phyloP scores from a whole-genome alignment of 2,329 filamentous ascomycete genomes.

The Aureobasidium sp. region DNA sequence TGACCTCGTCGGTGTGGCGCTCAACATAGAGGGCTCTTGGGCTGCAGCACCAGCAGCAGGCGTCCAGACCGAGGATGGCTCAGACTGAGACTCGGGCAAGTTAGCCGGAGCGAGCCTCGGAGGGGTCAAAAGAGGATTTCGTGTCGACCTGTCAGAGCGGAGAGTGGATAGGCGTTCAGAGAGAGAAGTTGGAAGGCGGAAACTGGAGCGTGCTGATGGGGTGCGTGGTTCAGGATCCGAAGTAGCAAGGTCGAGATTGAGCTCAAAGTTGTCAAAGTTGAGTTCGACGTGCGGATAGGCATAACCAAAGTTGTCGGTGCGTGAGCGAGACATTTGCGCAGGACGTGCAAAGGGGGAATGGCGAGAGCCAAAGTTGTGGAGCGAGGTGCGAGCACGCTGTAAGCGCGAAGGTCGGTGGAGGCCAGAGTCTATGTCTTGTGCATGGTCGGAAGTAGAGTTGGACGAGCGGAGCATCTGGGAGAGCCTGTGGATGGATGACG shows the following conservation, averaged over 20 bases:
- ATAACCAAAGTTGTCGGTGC: slow-evolving; percentile 12
- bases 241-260: slow-evolving; percentile 31
- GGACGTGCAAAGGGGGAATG: slow-evolving; percentile 8
- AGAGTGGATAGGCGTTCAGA: slow-evolving; percentile 26
- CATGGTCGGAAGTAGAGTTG: slow-evolving; percentile 17
- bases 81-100: neutral
- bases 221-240: slow-evolving; percentile 17
- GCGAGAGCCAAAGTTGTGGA: slow-evolving; percentile 6
- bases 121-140: neutral
- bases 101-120: neutral
- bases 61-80: neutral
- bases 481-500: slow-evolving; percentile 27
- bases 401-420: slow-evolving; percentile 18
- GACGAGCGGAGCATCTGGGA: slow-evolving; percentile 27
- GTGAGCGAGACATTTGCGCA: neutral
- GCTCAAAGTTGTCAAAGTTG: slow-evolving; percentile 30
- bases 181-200: slow-evolving; percentile 20
- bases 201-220: slow-evolving; percentile 16
- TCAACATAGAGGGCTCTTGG: neutral
- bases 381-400: slow-evolving; percentile 15
- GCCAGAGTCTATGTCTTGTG: slow-evolving; percentile 16
- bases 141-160: slow-evolving; percentile 25
- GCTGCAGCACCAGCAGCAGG: neutral
- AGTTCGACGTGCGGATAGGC: slow-evolving; percentile 17
- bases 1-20: neutral